Evolutionary conservation across 805 yeast species (phyloP), one percentile per base, ranked within the genome.

Genomic region (Saccharomycopsis oosterbeekiorum): DNA sequence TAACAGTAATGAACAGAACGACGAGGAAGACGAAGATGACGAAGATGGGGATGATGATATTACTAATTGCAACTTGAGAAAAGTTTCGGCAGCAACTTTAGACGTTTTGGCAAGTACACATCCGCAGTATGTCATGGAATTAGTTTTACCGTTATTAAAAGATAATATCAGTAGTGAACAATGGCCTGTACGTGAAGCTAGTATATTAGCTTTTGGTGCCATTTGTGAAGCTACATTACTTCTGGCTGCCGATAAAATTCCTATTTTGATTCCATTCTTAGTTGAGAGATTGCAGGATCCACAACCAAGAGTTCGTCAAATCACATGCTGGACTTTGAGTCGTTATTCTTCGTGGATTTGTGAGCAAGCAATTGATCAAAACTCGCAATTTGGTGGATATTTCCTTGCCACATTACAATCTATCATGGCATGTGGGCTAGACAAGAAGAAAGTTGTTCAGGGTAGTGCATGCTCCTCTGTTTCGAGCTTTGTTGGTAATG

Each of bases 151-250:
- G 1, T 75, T 85, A 14, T 76, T 94, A 61, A 86, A 88, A 71
- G 84, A 83, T 55, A 82, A 84, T 59, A 83, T 94, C 59, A 80
- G 80, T 9, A 81, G 90, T 2, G 74, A 77, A 2, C 82, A 86
- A 63, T 94, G 99, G 99, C 89, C 88, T 26, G 82, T 88, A 9
- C 81, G 97, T 63, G 99, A 94, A 72, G 94, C 97, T 5, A 85
- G 97, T 1, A 92, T 94, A 34, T 77, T 94, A 56, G 97, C 98
- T 0, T 80, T 94, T 69, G 99, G 99, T 65, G 98, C 98, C 36
- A 85, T 93, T 69, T 89, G 96, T 42, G 92, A 87, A 67, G 96
- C 97, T 65, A 91, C 96, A 66, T 76, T 86, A 55, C 89, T 86
- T 60, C 78, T 81, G 59, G 84, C 91, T 4, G 73, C 84, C 21